Base-by-base conservation (phyloP, 2,329 filamentous ascomycete genomes). In the Aspergillus costaricaensis region DNA sequence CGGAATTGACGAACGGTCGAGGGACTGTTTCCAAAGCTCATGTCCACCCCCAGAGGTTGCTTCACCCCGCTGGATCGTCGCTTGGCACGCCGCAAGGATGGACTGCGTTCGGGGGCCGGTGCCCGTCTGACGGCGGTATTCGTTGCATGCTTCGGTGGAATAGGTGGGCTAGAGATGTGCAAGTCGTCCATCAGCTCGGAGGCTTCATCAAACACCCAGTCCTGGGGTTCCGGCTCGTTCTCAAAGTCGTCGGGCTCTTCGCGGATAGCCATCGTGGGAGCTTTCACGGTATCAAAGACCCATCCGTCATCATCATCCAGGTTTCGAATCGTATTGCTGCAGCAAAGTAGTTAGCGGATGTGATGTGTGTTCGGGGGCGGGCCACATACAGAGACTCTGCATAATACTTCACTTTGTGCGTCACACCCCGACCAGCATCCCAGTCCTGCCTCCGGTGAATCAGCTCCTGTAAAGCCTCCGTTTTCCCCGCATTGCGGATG, bases 251-350 rank as follows among this genome's bases (percentile, higher is more conserved):
- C 62, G 75, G 83, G 86, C 68, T 85, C 80, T 60, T 80, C 85
- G 4, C 86, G 82, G 4, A 81, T 83, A 32, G 88, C 81, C 62
- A 80, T 76, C 0, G 90, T 91, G 7, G 82, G 76, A 10, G 86
- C 84, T 75, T 91, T 95, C 72, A 98, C 88, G 0, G 94, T 98
- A 71, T 97, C 94, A 73, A 98, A 98, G 2, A 96, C 89, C 94
- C 94, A 98, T 65, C 91, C 93, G 65, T 96, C 92, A 15, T 91
- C 83, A 5, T 92, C 88, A 2, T 86, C 83, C 2, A 85, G 83
- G 57, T 72, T 68, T 25, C 73, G 71, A 38, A 96, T 85, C 8
- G 86, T 88, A 68, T 89, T 86, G 52, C 82, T 85, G n/a, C 14
- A 50, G 43, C n/a, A 17, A 48, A 51, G 14, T 12, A 27, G 57